Base-by-base conservation (phyloP, 1,284 basidiomycete genomes). In the Fomitopsis schrenkii region DNA sequence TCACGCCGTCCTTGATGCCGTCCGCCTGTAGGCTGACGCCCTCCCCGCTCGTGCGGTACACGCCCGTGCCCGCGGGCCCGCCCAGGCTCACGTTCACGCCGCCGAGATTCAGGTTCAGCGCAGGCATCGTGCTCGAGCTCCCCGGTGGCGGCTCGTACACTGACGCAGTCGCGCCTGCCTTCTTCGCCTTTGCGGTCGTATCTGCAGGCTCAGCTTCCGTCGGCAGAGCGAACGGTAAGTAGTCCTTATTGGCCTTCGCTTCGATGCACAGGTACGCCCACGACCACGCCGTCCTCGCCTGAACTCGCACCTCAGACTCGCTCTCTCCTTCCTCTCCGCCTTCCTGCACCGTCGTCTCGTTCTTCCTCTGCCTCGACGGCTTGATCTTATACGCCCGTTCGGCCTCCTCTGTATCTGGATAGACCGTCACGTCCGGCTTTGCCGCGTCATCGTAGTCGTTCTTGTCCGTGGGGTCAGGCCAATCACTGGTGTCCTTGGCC, bases 81-180 rank as follows among this genome's bases (percentile, higher is more conserved):
- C 94, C 95, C 5, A 97, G 83, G 65, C 88, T 94, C 52, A 98
- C 86, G 70, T 94, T 95, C 62, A 97, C 91, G 0, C 92, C 91
- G 7, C 94, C 95, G 33, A 97, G 83, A 67, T 95, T 94, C 36
- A 98, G 80, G 70, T 94, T 95, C 65, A 97, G 73, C n/a, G 85
- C 80, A 4, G 91, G 90, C 26, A 86, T 85, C 63, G 79, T 87
- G 33, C 83, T 82, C 10, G 84, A 83, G 26, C 84, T 86, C 71
- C 89, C 87, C 19, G 86, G 84, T 10, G 87, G 85, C 12, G 87
- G 87, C 60, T 88, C 86, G 69, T 86, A 90, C 30, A 91, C 85
- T 7, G 86, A 83, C 22, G 80, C 70, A 1, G 88, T n/a, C n/a
- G n/a, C n/a, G n/a, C n/a, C n/a, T n/a, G n/a, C n/a, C 5, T 19